A percentile compares a stretch with the other conserved stretches of the same genome.
phyloP scores from a whole-genome alignment of 257 asterid species.

The Mitragyna speciosa region DNA sequence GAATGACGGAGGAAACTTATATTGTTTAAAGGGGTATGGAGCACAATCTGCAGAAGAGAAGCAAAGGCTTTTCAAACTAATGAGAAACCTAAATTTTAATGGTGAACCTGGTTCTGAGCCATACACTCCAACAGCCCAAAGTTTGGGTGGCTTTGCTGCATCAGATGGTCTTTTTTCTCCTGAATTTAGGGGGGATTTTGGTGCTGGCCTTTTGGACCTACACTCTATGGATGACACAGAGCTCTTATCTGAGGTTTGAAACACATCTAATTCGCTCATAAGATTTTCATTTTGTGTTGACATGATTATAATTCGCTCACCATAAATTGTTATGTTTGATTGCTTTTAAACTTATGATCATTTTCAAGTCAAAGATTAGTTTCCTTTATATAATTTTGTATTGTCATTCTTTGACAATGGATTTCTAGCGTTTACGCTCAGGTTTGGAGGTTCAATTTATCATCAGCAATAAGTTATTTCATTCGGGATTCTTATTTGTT shows the following conservation, averaged over 20 bases:
- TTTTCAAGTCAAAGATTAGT: neutral
- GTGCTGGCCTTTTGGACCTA: slow-evolving; percentile 93
- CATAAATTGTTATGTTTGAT: neutral
- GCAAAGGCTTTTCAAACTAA: slow-evolving; percentile 87
- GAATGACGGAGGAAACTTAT: slow-evolving; percentile 3
- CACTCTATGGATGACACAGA: slow-evolving; percentile 99
- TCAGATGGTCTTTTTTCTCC: slow-evolving; percentile 74
- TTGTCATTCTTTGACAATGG: neutral
- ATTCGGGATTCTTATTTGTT: neutral
- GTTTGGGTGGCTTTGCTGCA: slow-evolving; percentile 61
- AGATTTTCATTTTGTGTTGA: neutral
- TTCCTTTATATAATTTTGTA: neutral
- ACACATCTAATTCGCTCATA: slow-evolving; percentile 12
- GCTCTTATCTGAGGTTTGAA: slow-evolving; percentile 88
- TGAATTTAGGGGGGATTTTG: slow-evolving; percentile 89
- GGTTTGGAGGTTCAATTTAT: neutral
- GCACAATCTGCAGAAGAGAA: slow-evolving; percentile 98
- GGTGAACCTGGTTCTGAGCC: slow-evolving; percentile 88
- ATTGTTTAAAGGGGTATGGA: slow-evolving; percentile 40
- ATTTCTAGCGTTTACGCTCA: neutral
- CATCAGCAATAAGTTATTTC: neutral
- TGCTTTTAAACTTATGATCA: neutral
- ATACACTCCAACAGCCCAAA: slow-evolving; percentile 70
- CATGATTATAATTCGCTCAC: too few relatives aligned
- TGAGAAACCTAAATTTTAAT: slow-evolving; percentile 90